Percentiles rank a stretch among this genome's conserved stretches.
phyloP scores from a whole-genome alignment of 331 rosid species.

The Spiraea crenata region DNA sequence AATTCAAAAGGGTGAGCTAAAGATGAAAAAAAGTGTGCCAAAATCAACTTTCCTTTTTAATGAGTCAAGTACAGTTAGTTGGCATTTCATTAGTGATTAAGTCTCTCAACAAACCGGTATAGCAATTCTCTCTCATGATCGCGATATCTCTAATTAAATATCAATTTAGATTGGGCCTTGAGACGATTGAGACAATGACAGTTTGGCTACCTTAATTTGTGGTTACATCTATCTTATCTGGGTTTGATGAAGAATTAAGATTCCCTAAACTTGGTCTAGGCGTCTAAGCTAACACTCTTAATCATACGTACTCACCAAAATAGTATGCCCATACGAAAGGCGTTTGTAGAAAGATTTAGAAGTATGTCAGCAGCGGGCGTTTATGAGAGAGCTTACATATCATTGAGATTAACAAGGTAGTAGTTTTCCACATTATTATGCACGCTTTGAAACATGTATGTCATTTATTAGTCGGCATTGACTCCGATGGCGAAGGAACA shows the following conservation, averaged over 20 bases:
- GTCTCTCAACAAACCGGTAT: slow-evolving; percentile 31
- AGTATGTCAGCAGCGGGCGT: no score
- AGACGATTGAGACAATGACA: slow-evolving; percentile 45
- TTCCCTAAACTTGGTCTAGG: slow-evolving; percentile 8
- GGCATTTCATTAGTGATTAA: slow-evolving; percentile 37
- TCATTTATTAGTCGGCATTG: no score
- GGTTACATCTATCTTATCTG: slow-evolving; percentile 1
- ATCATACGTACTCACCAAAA: neutral
- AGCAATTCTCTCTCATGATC: slow-evolving; percentile 31
- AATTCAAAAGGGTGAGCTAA: no score
- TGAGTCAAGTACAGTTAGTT: slow-evolving; percentile 48
- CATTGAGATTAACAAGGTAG: no score
- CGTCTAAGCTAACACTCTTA: neutral
- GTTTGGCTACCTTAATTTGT: slow-evolving; percentile 38
- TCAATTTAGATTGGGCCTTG: no score
- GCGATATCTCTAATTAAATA: slow-evolving; percentile 24
- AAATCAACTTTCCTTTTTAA: neutral
- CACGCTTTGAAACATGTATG: no score
- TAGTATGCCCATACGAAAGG: neutral
- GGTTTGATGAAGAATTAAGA: neutral
- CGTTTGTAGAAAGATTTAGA: no score
- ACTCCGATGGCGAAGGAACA: no score
- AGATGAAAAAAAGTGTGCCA: no score
- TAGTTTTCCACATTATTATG: no score
- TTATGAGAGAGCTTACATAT: no score